Base-by-base conservation (phyloP, 192 early-diverging fungal species). In the Entomortierella beljakovae region DNA sequence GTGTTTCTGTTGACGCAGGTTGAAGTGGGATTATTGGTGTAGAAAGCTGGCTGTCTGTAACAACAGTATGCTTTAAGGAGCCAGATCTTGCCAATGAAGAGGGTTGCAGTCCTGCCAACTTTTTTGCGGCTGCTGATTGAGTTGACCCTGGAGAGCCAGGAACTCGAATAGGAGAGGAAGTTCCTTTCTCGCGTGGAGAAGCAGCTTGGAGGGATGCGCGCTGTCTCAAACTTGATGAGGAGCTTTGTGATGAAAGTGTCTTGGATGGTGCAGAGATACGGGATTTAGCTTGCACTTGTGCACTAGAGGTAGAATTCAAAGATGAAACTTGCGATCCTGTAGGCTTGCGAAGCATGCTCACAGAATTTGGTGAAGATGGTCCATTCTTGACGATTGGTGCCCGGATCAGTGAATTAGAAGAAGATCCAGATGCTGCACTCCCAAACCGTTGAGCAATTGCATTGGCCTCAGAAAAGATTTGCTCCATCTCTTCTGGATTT, bases 401-500 rank as follows among this genome's bases (percentile, higher is more conserved):
- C 25, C 65, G 65, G 29, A 68, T 32, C 33, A n/a, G n/a, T n/a
- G n/a, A n/a, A n/a, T n/a, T n/a, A n/a, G n/a, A n/a, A n/a, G n/a
- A n/a, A n/a, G n/a, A n/a, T n/a, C 65, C 65, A 26, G 26, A 15
- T 34, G 23, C 42, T 11, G 6, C 20, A 22, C 28, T 23, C 23
- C 68, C 51, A 46, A 52, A 25, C 56, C 52, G 49, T 18, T 70
- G 57, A 5, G 68, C 50, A 7, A 61, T 7, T 1, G 59, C 35
- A 25, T 61, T 63, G 8, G 57, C 64, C 48, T 66, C 58, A 54
- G 62, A 61, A 53, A 53, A 43, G 43, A 64, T 72, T 13, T 49
- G 37, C n/a, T 64, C 70, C 70, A 64, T 72, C 8, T 64, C 59
- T 11, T 72, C 62, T n/a, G 61, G 33, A 22, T n/a, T 52, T 13